These are phyloP conservation scores for Colletotrichum zoysiae DNA, from an alignment of 2,329 filamentous ascomycete species.

Conservation along the genomic window DNA sequence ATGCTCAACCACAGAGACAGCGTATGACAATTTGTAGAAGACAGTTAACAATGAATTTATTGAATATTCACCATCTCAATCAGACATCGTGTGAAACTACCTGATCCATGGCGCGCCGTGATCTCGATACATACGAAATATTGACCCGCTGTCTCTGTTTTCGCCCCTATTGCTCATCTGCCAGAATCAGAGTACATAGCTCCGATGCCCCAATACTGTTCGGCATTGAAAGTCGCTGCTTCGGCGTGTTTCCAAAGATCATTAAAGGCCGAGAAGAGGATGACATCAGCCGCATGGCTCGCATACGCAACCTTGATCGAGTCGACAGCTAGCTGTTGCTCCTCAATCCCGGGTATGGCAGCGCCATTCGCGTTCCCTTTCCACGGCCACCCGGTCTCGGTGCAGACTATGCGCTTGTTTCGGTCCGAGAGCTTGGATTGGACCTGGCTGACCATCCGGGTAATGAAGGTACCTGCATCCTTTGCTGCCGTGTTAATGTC, in stretches of 20 bases:
- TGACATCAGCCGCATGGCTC: slow-evolving; percentile 63
- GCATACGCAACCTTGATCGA: slow-evolving; percentile 73
- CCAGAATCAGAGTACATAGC: slow-evolving; percentile 45
- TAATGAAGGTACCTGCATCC: slow-evolving; percentile 76
- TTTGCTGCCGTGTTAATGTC: slow-evolving; percentile 71
- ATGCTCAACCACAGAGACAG: background rate
- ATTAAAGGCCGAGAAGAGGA: slow-evolving; percentile 85
- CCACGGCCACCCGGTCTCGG: slow-evolving; percentile 88
- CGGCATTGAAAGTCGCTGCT: slow-evolving; percentile 73
- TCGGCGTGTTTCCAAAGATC: slow-evolving; percentile 81
- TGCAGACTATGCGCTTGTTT: slow-evolving; percentile 76
- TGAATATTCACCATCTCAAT: slow-evolving; percentile 3
- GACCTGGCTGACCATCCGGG: slow-evolving; percentile 63
- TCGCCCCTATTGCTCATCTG: slow-evolving; percentile 12
- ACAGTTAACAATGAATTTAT: background rate
- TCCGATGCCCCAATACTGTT: slow-evolving; percentile 81
- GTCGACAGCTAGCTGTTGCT: slow-evolving; percentile 75
- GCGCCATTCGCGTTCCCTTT: slow-evolving; percentile 73
- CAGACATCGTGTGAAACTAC: background rate
- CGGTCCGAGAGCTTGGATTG: slow-evolving; percentile 55
- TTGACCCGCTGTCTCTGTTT: background rate
- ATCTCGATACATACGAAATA: background rate
- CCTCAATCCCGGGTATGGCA: slow-evolving; percentile 76
- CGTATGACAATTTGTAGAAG: background rate
- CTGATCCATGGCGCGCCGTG: slow-evolving; percentile 22